phyloP scores from a whole-genome alignment of 73 alveolate genomes.

The Breviolum minutum region DNA sequence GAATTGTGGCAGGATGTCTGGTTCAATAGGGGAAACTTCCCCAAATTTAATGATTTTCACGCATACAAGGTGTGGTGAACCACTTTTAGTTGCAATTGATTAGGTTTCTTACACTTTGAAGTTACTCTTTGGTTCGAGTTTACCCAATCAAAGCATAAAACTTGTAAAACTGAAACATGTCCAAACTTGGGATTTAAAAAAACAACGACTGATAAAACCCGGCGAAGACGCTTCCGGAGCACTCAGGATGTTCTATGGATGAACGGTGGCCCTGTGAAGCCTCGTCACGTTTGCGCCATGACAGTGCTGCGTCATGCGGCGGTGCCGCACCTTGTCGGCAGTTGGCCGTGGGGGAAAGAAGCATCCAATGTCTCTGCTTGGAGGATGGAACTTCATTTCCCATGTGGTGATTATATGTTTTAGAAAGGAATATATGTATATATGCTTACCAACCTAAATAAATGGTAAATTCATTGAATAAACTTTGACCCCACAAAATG shows the following conservation, averaged over 20 bases:
- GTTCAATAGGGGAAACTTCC: too few relatives aligned
- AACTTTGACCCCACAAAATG: too few relatives aligned
- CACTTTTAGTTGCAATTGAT: too few relatives aligned
- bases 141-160: too few relatives aligned
- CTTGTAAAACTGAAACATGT: neutral
- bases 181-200: neutral
- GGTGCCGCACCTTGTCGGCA: constrained; percentile 31
- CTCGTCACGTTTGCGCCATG: constrained; percentile 87
- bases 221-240: neutral
- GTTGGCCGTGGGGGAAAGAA: neutral
- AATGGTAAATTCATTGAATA: too few relatives aligned
- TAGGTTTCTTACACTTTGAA: too few relatives aligned
- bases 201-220: neutral
- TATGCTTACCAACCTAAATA: neutral
- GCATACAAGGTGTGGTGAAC: too few relatives aligned
- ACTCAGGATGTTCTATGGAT: constrained; percentile 75
- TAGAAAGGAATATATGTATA: neutral
- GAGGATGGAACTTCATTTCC: too few relatives aligned
- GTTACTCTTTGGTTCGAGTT: too few relatives aligned
- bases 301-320: constrained; percentile 17
- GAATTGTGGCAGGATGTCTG: too few relatives aligned
- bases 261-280: constrained; percentile 91
- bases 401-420: neutral
- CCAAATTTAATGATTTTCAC: too few relatives aligned
- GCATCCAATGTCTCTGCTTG: too few relatives aligned